phyloP scores from a whole-genome alignment of 1,284 basidiomycete genomes.

The Trametes versicolor region DNA sequence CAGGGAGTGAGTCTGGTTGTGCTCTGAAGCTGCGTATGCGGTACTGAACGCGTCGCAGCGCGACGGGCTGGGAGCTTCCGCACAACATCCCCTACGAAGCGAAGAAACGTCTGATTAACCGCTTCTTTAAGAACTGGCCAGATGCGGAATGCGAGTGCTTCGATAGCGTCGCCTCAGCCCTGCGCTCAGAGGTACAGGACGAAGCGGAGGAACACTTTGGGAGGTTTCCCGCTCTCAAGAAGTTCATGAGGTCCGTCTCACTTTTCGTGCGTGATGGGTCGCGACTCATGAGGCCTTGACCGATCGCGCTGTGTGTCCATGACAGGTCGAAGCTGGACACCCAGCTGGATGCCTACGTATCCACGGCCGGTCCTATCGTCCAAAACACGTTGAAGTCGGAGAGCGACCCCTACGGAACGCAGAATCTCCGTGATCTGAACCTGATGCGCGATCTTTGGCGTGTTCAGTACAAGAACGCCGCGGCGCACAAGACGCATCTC shows the following conservation, averaged over 20 bases:
- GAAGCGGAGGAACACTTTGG: conserved; percentile 46
- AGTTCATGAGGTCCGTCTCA: conserved; percentile 39
- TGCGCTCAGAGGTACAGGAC: conserved; percentile 36
- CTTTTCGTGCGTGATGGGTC: conserved; percentile 3
- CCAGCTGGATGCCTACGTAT: conserved; percentile 14
- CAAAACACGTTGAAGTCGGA: conserved; percentile 42
- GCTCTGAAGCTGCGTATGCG: background rate
- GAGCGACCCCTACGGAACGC: conserved; percentile 42
- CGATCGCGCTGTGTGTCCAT: background rate
- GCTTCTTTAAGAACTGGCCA: conserved; percentile 53
- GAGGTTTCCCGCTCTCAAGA: conserved; percentile 43
- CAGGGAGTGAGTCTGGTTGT: conserved; percentile 32
- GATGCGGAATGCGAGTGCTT: conserved; percentile 53
- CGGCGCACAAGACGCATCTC: background rate
- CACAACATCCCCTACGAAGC: conserved; percentile 61
- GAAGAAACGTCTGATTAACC: conserved; percentile 52
- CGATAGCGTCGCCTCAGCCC: conserved; percentile 40
- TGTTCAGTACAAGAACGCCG: conserved; percentile 24
- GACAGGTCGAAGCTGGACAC: background rate
- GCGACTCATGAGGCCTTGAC: background rate
- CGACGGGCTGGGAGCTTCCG: conserved; percentile 62
- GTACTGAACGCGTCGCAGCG: conserved; percentile 43
- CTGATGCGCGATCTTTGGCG: conserved; percentile 35
- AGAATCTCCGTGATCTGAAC: conserved; percentile 45
- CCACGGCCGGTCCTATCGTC: conserved; percentile 25